Evolutionary conservation across 2,329 filamentous ascomycete genomes (phyloP).

Genomic region (Alternaria viburni): DNA sequence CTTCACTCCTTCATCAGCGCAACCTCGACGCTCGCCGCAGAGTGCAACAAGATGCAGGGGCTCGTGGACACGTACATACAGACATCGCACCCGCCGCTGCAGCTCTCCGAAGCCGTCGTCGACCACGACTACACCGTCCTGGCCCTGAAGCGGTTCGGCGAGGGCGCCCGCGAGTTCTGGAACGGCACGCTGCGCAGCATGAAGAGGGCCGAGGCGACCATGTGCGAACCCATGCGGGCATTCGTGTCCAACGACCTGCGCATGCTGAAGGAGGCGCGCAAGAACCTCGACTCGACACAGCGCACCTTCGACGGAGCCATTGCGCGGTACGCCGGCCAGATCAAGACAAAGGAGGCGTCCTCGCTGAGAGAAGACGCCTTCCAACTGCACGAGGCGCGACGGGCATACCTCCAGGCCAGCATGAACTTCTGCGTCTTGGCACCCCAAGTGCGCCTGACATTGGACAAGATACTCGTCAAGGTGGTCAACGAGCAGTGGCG

Average conservation of each 20-base stretch:
- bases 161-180: constrained; percentile 90
- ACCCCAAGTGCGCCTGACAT: constrained; percentile 79
- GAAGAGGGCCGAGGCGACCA: constrained; percentile 76
- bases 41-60: constrained; percentile 77
- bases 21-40: constrained; percentile 65
- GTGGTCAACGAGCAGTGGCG: constrained; percentile 87
- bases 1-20: constrained; percentile 74
- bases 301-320: constrained; percentile 83
- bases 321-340: constrained; percentile 80
- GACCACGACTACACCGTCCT: constrained; percentile 95
- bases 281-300: constrained; percentile 78
- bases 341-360: constrained; percentile 92
- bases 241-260: constrained; percentile 83
- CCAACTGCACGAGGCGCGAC: constrained; percentile 88
- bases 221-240: constrained; percentile 79
- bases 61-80: constrained; percentile 78
- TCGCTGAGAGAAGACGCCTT: constrained; percentile 94
- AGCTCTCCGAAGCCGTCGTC: constrained; percentile 80
- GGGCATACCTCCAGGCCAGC: constrained; percentile 86
- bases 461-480: constrained; percentile 86
- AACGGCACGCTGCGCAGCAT: constrained; percentile 73
- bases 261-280: constrained; percentile 83
- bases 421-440: constrained; percentile 92
- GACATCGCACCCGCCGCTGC: constrained; percentile 74
- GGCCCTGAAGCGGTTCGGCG: constrained; percentile 82